Evolutionary conservation across 2,329 filamentous ascomycete species (phyloP).

Genomic region (Arthrobotrys iridis): DNA sequence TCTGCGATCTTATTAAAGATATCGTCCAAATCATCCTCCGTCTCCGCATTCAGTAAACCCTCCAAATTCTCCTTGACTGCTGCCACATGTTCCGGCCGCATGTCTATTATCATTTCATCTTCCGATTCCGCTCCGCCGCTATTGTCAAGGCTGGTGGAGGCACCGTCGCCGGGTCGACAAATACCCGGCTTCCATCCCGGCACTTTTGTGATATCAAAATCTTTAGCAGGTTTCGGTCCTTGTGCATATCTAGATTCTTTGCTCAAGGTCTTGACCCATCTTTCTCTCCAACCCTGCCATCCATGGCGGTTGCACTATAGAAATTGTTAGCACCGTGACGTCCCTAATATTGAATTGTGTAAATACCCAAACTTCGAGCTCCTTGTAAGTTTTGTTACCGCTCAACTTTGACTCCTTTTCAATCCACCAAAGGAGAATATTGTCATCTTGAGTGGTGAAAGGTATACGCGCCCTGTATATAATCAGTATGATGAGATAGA

Average conservation of each 20-base stretch:
- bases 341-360: no score
- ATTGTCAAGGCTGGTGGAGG: neutral
- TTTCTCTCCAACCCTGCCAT: constrained; percentile 56
- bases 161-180: constrained; percentile 8
- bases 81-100: constrained; percentile 10
- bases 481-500: neutral
- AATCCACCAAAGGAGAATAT: constrained; percentile 55
- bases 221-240: constrained; percentile 10
- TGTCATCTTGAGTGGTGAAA: constrained; percentile 57
- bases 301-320: constrained; percentile 54
- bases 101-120: neutral
- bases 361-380: constrained; percentile 52
- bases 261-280: constrained; percentile 56
- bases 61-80: constrained; percentile 5
- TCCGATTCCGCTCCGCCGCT: neutral
- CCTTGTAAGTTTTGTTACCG: constrained; percentile 55
- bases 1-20: constrained; percentile 25
- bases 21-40: neutral
- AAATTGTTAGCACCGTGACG: neutral
- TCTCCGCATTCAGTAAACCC: neutral
- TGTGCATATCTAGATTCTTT: constrained; percentile 18
- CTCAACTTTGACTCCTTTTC: constrained; percentile 15
- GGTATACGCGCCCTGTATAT: constrained; percentile 23
- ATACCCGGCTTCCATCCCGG: constrained; percentile 36
- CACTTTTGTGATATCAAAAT: constrained; percentile 41